Conservation (phyloP, 2,329 filamentous ascomycete species). For the Aspergillus fumigatiaffinis region DNA sequence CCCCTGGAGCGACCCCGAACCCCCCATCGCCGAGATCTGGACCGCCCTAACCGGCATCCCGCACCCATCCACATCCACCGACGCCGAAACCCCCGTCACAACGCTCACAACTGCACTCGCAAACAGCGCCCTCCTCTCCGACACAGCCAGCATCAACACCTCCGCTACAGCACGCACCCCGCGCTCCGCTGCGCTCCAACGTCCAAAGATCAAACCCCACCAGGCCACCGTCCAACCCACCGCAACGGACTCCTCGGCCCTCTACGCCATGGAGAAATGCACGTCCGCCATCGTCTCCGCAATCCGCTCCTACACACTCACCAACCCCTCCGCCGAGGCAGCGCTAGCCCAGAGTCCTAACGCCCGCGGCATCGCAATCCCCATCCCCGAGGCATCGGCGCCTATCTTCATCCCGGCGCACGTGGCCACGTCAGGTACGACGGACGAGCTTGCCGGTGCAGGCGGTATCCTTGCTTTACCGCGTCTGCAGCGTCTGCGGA, state of each 20-base stretch:
- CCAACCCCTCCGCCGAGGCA: constrained; percentile 35
- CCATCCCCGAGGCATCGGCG: constrained; percentile 27
- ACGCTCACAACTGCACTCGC: constrained; percentile 16
- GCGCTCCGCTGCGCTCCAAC: constrained; percentile 13
- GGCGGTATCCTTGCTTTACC: constrained; percentile 41
- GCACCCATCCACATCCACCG: constrained; percentile 20
- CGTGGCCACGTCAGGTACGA: constrained; percentile 33
- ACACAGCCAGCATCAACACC: constrained; percentile 24
- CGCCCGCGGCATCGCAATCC: constrained; percentile 31
- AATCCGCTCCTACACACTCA: constrained; percentile 39
- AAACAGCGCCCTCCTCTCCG: constrained; percentile 19
- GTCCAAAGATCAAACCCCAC: constrained; percentile 36
- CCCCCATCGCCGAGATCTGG: constrained; percentile 59
- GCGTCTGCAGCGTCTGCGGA: constrained; percentile 40
- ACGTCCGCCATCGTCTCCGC: constrained; percentile 40
- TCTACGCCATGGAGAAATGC: constrained; percentile 43
- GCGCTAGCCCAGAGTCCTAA: constrained; percentile 29
- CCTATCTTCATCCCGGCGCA: constrained; percentile 37
- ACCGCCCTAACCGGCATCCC: constrained; percentile 47
- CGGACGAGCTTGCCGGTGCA: constrained; percentile 41
- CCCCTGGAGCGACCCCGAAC: constrained; percentile 52
- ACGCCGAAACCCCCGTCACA: constrained; percentile 14
- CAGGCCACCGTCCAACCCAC: constrained; percentile 41
- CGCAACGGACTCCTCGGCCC: constrained; percentile 37
- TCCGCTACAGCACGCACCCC: constrained; percentile 18